phyloP scores from a whole-genome alignment of 805 yeast genomes.

The Kluyveromyces aestuarii region DNA sequence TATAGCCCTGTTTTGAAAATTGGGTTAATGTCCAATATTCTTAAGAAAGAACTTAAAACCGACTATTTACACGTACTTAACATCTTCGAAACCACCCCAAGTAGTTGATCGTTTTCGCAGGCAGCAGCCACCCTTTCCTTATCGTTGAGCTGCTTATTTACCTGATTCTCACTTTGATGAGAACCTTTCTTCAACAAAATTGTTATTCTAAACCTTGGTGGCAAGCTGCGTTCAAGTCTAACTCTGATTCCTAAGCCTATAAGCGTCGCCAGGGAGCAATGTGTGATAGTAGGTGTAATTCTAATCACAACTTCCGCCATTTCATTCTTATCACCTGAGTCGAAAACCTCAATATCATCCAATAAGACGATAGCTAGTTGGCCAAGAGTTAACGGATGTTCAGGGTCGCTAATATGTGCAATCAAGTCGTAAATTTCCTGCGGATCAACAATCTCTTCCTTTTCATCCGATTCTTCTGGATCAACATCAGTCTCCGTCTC shows the following conservation, averaged over 20 bases:
- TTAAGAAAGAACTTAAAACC: too few species aligned
- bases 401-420: constrained; percentile 88
- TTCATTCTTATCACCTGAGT: constrained; percentile 41
- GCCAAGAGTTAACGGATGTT: constrained; percentile 90
- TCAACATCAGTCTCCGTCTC: constrained; percentile 12
- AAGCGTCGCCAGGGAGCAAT: constrained; percentile 90
- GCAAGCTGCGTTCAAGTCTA: constrained; percentile 78
- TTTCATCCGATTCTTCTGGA: constrained; percentile 19
- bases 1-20: not conserved
- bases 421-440: constrained; percentile 87
- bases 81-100: constrained; percentile 90
- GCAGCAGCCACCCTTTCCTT: constrained; percentile 98
- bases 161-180: constrained; percentile 93
- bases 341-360: constrained; percentile 63
- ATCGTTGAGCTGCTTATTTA: constrained; percentile 92
- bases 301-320: constrained; percentile 70
- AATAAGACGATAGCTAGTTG: constrained; percentile 90
- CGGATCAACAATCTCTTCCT: constrained; percentile 61
- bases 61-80: constrained; percentile 58
- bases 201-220: constrained; percentile 71
- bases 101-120: constrained; percentile 88
- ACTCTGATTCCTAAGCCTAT: constrained; percentile 94
- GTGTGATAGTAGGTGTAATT: constrained; percentile 97
- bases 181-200: constrained; percentile 82
- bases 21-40: not conserved